Evolutionary conservation across 148 eudicot species (phyloP).

Genomic region (Rhododendron molle): DNA sequence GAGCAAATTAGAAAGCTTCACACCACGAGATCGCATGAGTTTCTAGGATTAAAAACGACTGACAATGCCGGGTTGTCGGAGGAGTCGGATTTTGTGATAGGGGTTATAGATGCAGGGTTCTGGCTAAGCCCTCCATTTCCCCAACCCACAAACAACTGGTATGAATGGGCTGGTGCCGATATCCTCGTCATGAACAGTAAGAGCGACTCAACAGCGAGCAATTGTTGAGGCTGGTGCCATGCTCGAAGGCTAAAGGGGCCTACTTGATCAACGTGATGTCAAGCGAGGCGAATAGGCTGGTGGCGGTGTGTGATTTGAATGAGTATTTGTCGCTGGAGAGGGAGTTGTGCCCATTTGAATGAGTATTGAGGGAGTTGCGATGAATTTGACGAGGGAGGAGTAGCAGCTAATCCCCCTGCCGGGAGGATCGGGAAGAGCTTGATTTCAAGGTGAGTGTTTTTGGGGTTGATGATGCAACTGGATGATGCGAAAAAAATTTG

Average conservation of each 20-base stretch:
- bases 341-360: constrained; percentile 86
- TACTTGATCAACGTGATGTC: constrained; percentile 66
- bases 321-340: constrained; percentile 85
- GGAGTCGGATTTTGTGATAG: too few relatives aligned
- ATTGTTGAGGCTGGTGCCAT: constrained; percentile 58
- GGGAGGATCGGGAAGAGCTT: constrained; percentile 87
- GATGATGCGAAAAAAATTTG: too few relatives aligned
- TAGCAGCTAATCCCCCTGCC: constrained; percentile 94
- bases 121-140: too few relatives aligned
- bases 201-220: constrained; percentile 72
- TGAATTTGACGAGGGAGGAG: constrained; percentile 69
- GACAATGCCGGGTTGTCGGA: too few relatives aligned
- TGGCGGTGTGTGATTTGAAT: constrained; percentile 61
- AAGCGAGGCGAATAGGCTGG: constrained; percentile 42
- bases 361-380: constrained; percentile 25
- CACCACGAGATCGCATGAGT: too few relatives aligned
- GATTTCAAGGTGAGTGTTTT: too few relatives aligned
- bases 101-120: too few relatives aligned
- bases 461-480: too few relatives aligned
- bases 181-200: constrained; percentile 68
- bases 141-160: too few relatives aligned
- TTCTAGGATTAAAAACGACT: too few relatives aligned
- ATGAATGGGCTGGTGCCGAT: constrained; percentile 16
- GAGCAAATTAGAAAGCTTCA: too few relatives aligned
- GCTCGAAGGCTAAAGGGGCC: constrained; percentile 75